Percentiles rank a stretch among this genome's conserved stretches.
These are phyloP conservation scores for Fusarium piperis DNA, from an alignment of 2,329 filamentous ascomycete genomes.

Conservation along the genomic window DNA sequence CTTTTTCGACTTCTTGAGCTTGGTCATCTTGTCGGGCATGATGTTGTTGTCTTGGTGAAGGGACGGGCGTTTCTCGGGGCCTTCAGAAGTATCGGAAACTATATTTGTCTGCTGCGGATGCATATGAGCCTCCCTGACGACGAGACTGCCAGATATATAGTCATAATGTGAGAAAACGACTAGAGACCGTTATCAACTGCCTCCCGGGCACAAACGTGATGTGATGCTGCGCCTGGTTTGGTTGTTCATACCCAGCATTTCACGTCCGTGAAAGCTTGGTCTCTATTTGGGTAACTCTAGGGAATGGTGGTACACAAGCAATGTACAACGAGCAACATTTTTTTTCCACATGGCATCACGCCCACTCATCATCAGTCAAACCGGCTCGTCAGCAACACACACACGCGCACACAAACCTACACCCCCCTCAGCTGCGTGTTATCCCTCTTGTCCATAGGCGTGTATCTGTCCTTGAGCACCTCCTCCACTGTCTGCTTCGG, in stretches of 20 bases:
- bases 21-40: neutral
- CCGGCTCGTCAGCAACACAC: conserved; percentile 5
- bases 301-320: conserved; percentile 45
- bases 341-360: conserved; percentile 7
- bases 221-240: conserved; percentile 3
- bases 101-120: neutral
- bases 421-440: conserved; percentile 55
- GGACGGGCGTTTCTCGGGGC: neutral
- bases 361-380: conserved; percentile 15
- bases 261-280: conserved; percentile 19
- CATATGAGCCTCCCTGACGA: neutral
- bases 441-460: conserved; percentile 57
- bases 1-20: neutral
- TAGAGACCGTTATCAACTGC: conserved; percentile 1
- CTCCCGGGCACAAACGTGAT: conserved; percentile 8
- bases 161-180: conserved; percentile 7
- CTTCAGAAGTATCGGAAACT: neutral
- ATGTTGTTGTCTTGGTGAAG: neutral
- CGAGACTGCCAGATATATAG: neutral
- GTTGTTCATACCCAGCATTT: conserved; percentile 30
- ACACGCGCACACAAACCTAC: conserved; percentile 31
- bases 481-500: conserved; percentile 62
- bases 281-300: conserved; percentile 41
- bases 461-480: conserved; percentile 65
- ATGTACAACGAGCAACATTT: conserved; percentile 39